Conservation (phyloP, 768 basidiomycete species). For the Auriscalpium microsporum region DNA sequence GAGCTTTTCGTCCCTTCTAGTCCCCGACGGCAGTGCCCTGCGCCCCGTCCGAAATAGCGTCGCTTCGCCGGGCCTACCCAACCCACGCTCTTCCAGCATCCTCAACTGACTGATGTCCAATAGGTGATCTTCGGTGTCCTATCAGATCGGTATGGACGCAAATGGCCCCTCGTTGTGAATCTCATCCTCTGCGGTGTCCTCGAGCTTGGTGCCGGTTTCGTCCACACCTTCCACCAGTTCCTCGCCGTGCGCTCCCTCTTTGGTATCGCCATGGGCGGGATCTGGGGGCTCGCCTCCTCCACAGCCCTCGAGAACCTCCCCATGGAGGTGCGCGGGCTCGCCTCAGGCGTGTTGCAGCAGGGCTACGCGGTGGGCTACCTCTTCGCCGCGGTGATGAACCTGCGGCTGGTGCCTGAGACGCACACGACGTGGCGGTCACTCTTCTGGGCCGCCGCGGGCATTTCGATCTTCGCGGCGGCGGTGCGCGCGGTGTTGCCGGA, state of each 20-base stretch:
- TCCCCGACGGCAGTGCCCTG: not conserved
- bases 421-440: slow-evolving; percentile 54
- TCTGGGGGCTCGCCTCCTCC: slow-evolving; percentile 79
- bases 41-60: not conserved
- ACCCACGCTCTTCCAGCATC: not conserved
- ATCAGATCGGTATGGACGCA: slow-evolving; percentile 87
- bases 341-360: slow-evolving; percentile 78
- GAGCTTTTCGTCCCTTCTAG: slow-evolving; percentile 13
- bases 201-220: slow-evolving; percentile 76
- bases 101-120: not conserved
- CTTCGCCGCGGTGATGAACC: slow-evolving; percentile 75
- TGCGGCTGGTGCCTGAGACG: slow-evolving; percentile 41
- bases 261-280: slow-evolving; percentile 82
- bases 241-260: slow-evolving; percentile 77
- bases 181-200: slow-evolving; percentile 62
- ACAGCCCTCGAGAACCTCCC: slow-evolving; percentile 88
- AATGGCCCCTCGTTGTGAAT: slow-evolving; percentile 85
- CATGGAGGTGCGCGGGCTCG: slow-evolving; percentile 76
- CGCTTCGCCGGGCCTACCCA: not conserved
- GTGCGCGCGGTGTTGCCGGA: slow-evolving; percentile 69
- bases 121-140: slow-evolving; percentile 68
- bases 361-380: slow-evolving; percentile 87
- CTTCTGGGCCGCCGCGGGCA: slow-evolving; percentile 73
- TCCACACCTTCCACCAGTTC: slow-evolving; percentile 68
- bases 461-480: slow-evolving; percentile 60